Percentiles rank a stretch among this genome's conserved stretches.
These are phyloP conservation scores for Kitagawia praeruptora DNA, from an alignment of 129 eudicot species.

Conservation along the genomic window DNA sequence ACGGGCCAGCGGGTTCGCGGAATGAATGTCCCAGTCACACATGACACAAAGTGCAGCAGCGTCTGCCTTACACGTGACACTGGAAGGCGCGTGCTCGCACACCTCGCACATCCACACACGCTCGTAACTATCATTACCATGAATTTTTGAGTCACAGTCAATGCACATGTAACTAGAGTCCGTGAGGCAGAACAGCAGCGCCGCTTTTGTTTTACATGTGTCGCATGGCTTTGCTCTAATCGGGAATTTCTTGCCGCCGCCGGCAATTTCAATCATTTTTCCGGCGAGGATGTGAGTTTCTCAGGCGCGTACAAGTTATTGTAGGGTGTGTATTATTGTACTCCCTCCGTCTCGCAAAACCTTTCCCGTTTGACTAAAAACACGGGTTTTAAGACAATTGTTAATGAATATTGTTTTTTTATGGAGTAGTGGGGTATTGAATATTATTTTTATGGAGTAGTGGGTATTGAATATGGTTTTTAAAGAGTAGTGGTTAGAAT, in stretches of 20 bases:
- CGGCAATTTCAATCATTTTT: slow-evolving; percentile 18
- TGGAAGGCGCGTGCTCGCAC: slow-evolving; percentile 68
- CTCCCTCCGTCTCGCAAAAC: too few relatives aligned
- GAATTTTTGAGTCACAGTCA: slow-evolving; percentile 51
- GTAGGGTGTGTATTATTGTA: not conserved
- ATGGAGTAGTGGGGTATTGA: too few relatives aligned
- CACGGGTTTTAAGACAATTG: too few relatives aligned
- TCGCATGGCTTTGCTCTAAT: slow-evolving; percentile 49
- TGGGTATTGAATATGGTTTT: too few relatives aligned
- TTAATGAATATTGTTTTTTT: too few relatives aligned
- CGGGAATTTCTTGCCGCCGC: slow-evolving; percentile 30
- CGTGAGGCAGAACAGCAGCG: slow-evolving; percentile 56
- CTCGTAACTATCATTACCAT: slow-evolving; percentile 37
- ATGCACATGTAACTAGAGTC: slow-evolving; percentile 57
- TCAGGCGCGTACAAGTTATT: not conserved
- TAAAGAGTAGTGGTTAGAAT: too few relatives aligned
- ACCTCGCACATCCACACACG: slow-evolving; percentile 87
- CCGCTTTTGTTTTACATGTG: slow-evolving; percentile 46
- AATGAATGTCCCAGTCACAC: slow-evolving; percentile 71
- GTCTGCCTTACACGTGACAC: slow-evolving; percentile 70
- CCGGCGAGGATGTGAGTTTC: not conserved
- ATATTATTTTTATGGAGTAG: too few relatives aligned
- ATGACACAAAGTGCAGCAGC: slow-evolving; percentile 66
- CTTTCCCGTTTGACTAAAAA: too few relatives aligned
- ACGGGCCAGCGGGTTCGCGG: slow-evolving; percentile 64